Percentiles rank a stretch among this genome's conserved stretches.
Evolutionary conservation across 371 early-diverging fungal genomes (phyloP).

Genomic region (Mortierella sp.): DNA sequence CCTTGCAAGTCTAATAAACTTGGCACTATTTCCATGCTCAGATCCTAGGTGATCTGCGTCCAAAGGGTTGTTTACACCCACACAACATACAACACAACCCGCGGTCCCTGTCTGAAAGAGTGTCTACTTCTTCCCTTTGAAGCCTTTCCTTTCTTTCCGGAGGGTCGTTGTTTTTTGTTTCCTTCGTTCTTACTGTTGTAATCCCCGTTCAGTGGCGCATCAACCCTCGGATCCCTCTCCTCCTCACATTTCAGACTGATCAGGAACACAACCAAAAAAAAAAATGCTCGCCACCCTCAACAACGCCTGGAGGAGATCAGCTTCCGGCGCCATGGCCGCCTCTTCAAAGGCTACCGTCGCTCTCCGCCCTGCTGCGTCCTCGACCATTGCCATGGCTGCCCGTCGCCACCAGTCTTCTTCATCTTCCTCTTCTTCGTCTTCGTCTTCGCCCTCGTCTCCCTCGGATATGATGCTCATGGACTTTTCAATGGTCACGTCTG

Average conservation of each 20-base stretch:
- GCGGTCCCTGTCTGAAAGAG: background rate
- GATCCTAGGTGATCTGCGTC: background rate
- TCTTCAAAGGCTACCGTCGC: slow-evolving; percentile 15
- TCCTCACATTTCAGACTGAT: background rate
- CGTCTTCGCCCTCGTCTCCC: slow-evolving; percentile 30
- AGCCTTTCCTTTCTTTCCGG: background rate
- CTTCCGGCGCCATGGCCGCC: slow-evolving; percentile 21
- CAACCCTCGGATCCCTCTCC: background rate
- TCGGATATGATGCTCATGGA: slow-evolving; percentile 20
- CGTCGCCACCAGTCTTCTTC: slow-evolving; percentile 43
- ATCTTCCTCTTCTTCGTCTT: slow-evolving; percentile 29
- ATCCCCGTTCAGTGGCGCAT: background rate
- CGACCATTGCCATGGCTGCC: slow-evolving; percentile 20
- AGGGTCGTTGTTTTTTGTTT: background rate
- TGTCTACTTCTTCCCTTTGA: too few relatives aligned
- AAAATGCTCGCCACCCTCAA: slow-evolving; percentile 11
- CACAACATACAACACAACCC: too few relatives aligned
- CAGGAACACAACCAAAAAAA: slow-evolving; percentile 1
- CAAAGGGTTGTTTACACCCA: background rate
- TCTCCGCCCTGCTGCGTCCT: background rate
- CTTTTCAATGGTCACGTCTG: slow-evolving; percentile 23
- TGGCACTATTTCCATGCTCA: background rate
- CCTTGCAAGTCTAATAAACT: background rate
- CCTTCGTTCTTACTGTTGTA: background rate
- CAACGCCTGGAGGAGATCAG: slow-evolving; percentile 23